These are phyloP conservation scores for Hanseniaspora vineae DNA, from an alignment of 805 yeast genomes.

Conservation along the genomic window DNA sequence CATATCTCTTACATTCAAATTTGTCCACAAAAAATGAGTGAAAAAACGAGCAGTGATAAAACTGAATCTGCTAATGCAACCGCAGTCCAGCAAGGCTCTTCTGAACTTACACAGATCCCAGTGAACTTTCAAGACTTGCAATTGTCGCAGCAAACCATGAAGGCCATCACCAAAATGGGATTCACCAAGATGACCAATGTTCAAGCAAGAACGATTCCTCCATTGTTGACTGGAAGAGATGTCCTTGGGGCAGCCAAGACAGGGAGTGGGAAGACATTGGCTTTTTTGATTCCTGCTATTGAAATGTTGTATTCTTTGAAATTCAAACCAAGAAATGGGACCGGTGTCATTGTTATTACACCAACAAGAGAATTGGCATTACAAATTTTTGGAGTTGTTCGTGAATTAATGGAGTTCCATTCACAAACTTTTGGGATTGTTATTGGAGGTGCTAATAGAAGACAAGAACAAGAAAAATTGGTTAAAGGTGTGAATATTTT, in stretches of 20 bases:
- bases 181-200: slow-evolving; percentile 87
- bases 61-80: no score
- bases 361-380: slow-evolving; percentile 97
- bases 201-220: slow-evolving; percentile 93
- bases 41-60: no score
- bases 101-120: no score
- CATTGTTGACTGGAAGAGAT: slow-evolving; percentile 90
- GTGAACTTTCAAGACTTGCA: slow-evolving; percentile 35
- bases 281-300: slow-evolving; percentile 90
- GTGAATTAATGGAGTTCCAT: slow-evolving; percentile 83
- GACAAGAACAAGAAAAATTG: slow-evolving; percentile 93
- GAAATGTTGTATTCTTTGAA: slow-evolving; percentile 81
- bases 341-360: slow-evolving; percentile 90
- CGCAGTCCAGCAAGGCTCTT: no score
- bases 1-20: no score
- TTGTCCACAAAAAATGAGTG: no score
- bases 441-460: slow-evolving; percentile 96
- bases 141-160: slow-evolving; percentile 69
- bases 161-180: slow-evolving; percentile 80
- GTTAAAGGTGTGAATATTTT: slow-evolving; percentile 86
- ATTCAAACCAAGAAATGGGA: slow-evolving; percentile 96
- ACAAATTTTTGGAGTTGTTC: slow-evolving; percentile 95
- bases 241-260: slow-evolving; percentile 99
- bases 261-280: slow-evolving; percentile 96
- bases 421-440: slow-evolving; percentile 93